Conservation (phyloP, 2,329 filamentous ascomycete genomes). For the Cercospora brassicicola region DNA sequence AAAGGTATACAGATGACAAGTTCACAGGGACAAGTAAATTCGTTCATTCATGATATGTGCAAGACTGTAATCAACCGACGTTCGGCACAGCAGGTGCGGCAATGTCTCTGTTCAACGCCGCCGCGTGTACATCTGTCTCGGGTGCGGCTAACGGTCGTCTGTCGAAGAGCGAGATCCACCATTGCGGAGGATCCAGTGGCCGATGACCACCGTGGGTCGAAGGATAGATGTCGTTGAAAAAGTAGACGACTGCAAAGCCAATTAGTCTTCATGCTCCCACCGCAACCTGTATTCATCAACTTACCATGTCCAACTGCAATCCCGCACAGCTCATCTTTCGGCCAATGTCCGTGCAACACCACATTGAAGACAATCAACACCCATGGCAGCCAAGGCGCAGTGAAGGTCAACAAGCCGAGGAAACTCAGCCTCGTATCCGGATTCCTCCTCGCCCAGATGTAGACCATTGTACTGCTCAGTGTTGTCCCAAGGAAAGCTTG, state of each 20-base stretch:
- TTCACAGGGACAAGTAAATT: neutral
- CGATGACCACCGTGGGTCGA: constrained; percentile 80
- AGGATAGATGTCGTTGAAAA: constrained; percentile 95
- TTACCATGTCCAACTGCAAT: constrained; percentile 82
- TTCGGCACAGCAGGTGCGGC: constrained; percentile 32
- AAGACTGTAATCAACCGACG: constrained; percentile 1
- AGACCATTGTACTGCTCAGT: constrained; percentile 87
- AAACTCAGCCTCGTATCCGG: constrained; percentile 81
- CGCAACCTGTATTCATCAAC: too few species aligned
- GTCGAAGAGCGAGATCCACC: constrained; percentile 86
- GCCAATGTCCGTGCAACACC: constrained; percentile 82
- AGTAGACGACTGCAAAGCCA: constrained; percentile 73
- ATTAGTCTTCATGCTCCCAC: constrained; percentile 12
- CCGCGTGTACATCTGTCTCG: constrained; percentile 35
- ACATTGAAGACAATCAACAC: constrained; percentile 91
- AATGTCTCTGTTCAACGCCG: constrained; percentile 35
- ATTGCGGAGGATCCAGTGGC: constrained; percentile 83
- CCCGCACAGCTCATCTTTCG: constrained; percentile 94
- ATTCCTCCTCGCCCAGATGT: constrained; percentile 96
- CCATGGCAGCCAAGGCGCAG: constrained; percentile 92
- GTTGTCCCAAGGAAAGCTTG: constrained; percentile 95
- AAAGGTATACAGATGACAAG: neutral
- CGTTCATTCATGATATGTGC: constrained; percentile 9
- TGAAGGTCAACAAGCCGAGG: constrained; percentile 84
- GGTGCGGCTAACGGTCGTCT: constrained; percentile 35